These are phyloP conservation scores for Cercis canadensis DNA, from an alignment of 306 rosid genomes.

Conservation along the genomic window DNA sequence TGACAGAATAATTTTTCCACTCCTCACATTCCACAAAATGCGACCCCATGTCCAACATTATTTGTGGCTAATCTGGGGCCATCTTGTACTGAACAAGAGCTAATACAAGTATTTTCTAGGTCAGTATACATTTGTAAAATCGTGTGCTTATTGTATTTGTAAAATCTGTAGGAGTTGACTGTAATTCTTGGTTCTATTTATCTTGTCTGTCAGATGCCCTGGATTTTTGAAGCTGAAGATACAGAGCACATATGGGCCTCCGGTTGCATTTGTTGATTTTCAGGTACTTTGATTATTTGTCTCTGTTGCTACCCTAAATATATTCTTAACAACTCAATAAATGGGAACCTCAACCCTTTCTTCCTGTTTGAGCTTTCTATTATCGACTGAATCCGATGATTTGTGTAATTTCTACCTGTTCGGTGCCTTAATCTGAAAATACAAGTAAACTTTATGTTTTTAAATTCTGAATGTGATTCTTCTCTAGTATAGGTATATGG, in stretches of 20 bases:
- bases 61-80: conserved; percentile 95
- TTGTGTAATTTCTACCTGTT: neutral
- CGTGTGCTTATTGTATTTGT: conserved; percentile 16
- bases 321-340: conserved; percentile 3
- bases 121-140: conserved; percentile 31
- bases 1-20: conserved; percentile 52
- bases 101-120: conserved; percentile 83
- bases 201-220: conserved; percentile 61
- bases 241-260: conserved; percentile 94
- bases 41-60: conserved; percentile 81
- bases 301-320: conserved; percentile 20
- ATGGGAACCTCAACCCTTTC: neutral
- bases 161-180: neutral
- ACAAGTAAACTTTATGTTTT: neutral
- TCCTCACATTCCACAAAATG: conserved; percentile 56
- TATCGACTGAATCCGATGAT: neutral
- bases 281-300: conserved; percentile 54
- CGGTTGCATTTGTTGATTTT: conserved; percentile 96
- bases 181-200: conserved; percentile 6
- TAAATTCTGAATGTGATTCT: conserved; percentile 4
- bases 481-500: neutral
- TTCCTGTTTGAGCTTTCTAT: conserved; percentile 23
- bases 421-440: conserved; percentile 10
- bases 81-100: conserved; percentile 86
- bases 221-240: conserved; percentile 91